Conservation (phyloP, 2,329 filamentous ascomycete genomes). For the Xylariaceae sp. region DNA sequence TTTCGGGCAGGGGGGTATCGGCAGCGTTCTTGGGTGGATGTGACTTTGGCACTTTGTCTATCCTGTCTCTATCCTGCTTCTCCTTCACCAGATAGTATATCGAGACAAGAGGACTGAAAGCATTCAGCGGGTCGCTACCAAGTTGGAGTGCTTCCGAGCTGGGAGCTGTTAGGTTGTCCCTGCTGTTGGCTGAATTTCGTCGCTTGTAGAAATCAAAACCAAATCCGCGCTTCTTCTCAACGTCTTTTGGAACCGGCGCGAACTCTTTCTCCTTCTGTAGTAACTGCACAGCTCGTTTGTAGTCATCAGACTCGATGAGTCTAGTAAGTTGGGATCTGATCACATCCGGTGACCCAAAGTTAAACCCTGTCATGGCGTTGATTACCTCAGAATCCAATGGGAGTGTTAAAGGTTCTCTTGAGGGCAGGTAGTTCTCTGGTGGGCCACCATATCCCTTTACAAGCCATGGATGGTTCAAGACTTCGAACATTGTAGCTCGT, state of each 20-base stretch:
- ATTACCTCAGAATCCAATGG: slow-evolving; percentile 85
- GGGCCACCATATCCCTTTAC: slow-evolving; percentile 85
- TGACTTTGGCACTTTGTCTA: slow-evolving; percentile 42
- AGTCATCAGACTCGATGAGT: slow-evolving; percentile 92
- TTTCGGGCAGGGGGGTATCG: slow-evolving; percentile 67
- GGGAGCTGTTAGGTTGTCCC: slow-evolving; percentile 83
- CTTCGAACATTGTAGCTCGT: slow-evolving; percentile 85
- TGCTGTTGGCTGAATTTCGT: slow-evolving; percentile 85
- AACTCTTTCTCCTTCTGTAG: slow-evolving; percentile 70
- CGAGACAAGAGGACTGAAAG: slow-evolving; percentile 88
- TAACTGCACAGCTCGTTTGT: slow-evolving; percentile 80
- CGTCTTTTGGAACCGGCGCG: slow-evolving; percentile 62
- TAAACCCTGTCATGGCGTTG: slow-evolving; percentile 95
- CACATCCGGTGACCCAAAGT: slow-evolving; percentile 86
- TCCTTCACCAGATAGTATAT: slow-evolving; percentile 97
- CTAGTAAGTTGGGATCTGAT: slow-evolving; percentile 83
- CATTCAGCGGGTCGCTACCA: slow-evolving; percentile 87
- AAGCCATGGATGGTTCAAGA: slow-evolving; percentile 96
- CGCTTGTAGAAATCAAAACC: slow-evolving; percentile 97
- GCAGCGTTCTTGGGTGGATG: slow-evolving; percentile 48
- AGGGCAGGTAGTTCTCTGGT: slow-evolving; percentile 87
- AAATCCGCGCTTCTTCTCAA: slow-evolving; percentile 87
- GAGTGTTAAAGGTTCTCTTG: slow-evolving; percentile 81
- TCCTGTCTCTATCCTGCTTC: slow-evolving; percentile 81
- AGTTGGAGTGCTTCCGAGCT: slow-evolving; percentile 84